Evolutionary conservation across 2,329 filamentous ascomycete genomes (phyloP).

Genomic region (Eutypa lata): DNA sequence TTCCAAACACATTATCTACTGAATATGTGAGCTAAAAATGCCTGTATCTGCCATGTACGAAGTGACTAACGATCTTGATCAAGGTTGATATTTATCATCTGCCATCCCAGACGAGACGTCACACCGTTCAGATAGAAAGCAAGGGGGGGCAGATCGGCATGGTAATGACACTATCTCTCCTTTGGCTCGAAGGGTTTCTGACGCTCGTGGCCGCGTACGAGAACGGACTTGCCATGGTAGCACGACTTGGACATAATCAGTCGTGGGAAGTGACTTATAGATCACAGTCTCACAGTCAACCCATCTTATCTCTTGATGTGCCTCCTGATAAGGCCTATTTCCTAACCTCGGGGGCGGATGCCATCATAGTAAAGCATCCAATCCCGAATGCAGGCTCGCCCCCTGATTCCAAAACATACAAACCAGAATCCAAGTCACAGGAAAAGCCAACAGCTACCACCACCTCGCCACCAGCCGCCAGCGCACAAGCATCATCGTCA

Average conservation of each 20-base stretch:
- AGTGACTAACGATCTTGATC: neutral
- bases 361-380: slow-evolving; percentile 72
- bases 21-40: slow-evolving; percentile 52
- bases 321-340: slow-evolving; percentile 54
- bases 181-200: slow-evolving; percentile 48
- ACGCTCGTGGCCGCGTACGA: slow-evolving; percentile 79
- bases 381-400: slow-evolving; percentile 40
- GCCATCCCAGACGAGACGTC: slow-evolving; percentile 68
- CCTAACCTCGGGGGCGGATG: slow-evolving; percentile 80
- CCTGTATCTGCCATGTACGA: neutral
- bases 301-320: slow-evolving; percentile 71
- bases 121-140: slow-evolving; percentile 43
- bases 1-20: slow-evolving; percentile 73
- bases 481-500: no score
- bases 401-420: slow-evolving; percentile 1
- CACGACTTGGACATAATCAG: slow-evolving; percentile 45
- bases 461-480: neutral
- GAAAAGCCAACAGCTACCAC: neutral
- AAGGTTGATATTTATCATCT: slow-evolving; percentile 81
- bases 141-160: slow-evolving; percentile 63
- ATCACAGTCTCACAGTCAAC: slow-evolving; percentile 70
- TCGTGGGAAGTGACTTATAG: slow-evolving; percentile 57
- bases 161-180: slow-evolving; percentile 78
- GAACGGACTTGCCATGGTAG: slow-evolving; percentile 71
- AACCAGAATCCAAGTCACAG: neutral